Conservation (phyloP, 208 protist species). For the Naegleria fowleri region DNA sequence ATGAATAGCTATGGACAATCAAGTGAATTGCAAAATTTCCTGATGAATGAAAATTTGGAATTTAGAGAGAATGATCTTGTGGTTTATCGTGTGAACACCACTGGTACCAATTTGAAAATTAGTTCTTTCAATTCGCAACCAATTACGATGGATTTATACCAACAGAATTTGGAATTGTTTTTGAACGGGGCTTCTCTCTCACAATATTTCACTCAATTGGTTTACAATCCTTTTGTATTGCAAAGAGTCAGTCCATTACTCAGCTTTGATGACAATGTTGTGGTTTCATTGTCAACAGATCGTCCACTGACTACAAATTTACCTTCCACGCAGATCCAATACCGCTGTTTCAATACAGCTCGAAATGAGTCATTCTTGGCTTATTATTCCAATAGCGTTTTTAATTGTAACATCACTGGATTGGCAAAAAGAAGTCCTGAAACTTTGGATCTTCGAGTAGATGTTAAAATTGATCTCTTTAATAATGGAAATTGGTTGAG, state of each 20-base stretch:
- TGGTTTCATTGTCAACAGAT: not conserved
- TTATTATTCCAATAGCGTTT: not conserved
- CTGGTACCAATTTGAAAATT: not conserved
- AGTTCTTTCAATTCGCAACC: not conserved
- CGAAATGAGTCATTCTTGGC: not conserved
- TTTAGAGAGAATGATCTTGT: not conserved
- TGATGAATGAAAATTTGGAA: not conserved
- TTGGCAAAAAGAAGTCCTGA: not conserved
- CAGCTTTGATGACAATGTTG: not conserved
- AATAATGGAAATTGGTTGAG: not conserved
- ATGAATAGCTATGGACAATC: not conserved
- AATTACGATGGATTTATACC: not conserved
- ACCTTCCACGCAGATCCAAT: not conserved
- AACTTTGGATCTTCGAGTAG: not conserved
- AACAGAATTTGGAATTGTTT: not conserved
- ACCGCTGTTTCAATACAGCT: not conserved
- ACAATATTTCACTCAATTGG: not conserved
- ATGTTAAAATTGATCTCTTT: not conserved
- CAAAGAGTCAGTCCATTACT: not conserved
- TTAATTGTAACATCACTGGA: not conserved
- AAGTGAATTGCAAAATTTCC: not conserved
- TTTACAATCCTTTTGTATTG: not conserved
- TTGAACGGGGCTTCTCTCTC: not conserved
- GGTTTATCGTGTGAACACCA: not conserved
- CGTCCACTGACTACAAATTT: not conserved